These are phyloP conservation scores for Plantago rigida DNA, from an alignment of 305 asterid species.

Conservation along the genomic window DNA sequence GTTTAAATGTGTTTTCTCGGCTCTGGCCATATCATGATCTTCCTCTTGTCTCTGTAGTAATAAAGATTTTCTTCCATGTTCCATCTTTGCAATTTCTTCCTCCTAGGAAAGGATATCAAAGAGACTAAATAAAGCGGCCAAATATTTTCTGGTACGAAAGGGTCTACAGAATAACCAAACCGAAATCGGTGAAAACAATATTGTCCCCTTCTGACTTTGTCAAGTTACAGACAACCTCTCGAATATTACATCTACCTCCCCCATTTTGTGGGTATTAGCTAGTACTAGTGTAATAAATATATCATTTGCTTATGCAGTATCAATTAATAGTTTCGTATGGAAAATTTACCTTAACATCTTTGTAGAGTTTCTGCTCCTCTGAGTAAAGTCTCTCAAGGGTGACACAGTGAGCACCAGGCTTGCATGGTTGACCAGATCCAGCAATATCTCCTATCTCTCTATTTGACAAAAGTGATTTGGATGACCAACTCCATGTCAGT, in stretches of 20 bases:
- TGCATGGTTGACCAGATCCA: slow-evolving; percentile 57
- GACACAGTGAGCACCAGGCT: slow-evolving; percentile 67
- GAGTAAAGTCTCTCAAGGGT: slow-evolving; percentile 60
- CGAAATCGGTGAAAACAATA: background rate
- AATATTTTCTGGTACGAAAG: background rate
- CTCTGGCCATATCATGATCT: slow-evolving; percentile 51
- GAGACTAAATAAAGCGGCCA: background rate
- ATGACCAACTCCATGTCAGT: slow-evolving; percentile 63
- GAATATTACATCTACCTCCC: no score
- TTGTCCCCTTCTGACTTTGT: background rate
- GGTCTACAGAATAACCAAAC: background rate
- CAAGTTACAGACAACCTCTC: no score
- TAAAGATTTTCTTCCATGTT: slow-evolving; percentile 43
- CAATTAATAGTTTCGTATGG: no score
- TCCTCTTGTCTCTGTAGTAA: slow-evolving; percentile 55
- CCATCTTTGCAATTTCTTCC: slow-evolving; percentile 56
- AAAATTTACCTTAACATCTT: slow-evolving; percentile 56
- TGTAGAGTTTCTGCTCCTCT: slow-evolving; percentile 68
- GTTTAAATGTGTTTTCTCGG: slow-evolving; percentile 45
- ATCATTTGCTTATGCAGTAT: no score
- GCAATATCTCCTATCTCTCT: slow-evolving; percentile 32
- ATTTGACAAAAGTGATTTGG: slow-evolving; percentile 44
- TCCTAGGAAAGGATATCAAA: slow-evolving; percentile 34
- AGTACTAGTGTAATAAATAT: no score
- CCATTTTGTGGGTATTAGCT: no score